Base-by-base conservation (phyloP, 2,329 filamentous ascomycete species). In the Aspergillus chevalieri region DNA sequence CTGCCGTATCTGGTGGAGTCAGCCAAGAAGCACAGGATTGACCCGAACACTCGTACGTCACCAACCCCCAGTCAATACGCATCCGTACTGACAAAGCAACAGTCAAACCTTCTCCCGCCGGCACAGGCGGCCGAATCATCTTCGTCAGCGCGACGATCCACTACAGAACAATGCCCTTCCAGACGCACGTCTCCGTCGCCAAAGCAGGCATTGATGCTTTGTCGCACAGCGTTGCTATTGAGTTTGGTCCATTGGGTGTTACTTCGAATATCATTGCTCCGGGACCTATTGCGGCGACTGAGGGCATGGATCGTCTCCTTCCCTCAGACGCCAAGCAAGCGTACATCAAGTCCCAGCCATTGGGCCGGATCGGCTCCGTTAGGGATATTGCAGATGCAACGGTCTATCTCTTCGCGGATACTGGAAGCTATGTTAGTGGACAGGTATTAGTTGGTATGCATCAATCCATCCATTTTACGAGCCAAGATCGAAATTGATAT, bases 341-440 rank as follows among this genome's bases (percentile, higher is more conserved):
- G 0, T 69, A 73, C 1, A 59, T 76, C 30, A 72, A 77, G 22
- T 54, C 59, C 2, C 79, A 95, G 34, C 93, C 93, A 0, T 72
- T 84, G 2, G 89, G 89, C 1, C 78, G 91, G 49, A 83, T 83
- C 68, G 93, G 92, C 6, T 81, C 81, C 0, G 82, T 95, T 22
- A 86, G 86, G 56, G 92, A 98, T 64, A 90, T 98, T 61, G 87
- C 90, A 0, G 92, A 98, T 69, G 88, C 92, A 1, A 96, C 92
- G 0, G 81, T 97, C 0, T 98, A 84, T 61, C 68, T 97, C 48
- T 93, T 96, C 65, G 87, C 86, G 43, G 87, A 95, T 43, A 83
- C 89, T 0, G 92, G 85, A 1, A 89, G 85, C 65, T 95, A 87
- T 67, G 83, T 97, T 43, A 95, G 87, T 57, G 93, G 90, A 1